Percentiles rank a stretch among this genome's conserved stretches.
phyloP scores from a whole-genome alignment of 257 asterid genomes.

The Leptodermis oblonga region DNA sequence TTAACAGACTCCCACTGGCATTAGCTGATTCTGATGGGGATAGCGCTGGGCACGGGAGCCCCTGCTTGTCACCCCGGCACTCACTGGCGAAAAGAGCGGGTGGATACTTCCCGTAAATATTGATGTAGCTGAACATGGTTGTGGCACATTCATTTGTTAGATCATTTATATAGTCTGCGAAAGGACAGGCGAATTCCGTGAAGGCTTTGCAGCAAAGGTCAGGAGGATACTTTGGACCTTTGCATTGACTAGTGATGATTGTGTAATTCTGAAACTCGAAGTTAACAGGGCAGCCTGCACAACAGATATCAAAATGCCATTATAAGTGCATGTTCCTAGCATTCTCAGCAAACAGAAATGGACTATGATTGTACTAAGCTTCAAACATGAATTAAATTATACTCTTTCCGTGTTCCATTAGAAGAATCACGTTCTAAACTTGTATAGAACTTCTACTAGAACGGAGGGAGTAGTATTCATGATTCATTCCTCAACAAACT shows the following conservation, averaged over 20 bases:
- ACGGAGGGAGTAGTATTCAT: too few relatives aligned
- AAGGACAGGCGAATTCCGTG: slow-evolving; percentile 58
- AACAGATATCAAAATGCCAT: slow-evolving; percentile 1
- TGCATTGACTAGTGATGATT: slow-evolving; percentile 66
- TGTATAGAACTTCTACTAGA: too few relatives aligned
- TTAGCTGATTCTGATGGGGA: slow-evolving; percentile 26
- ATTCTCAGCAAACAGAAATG: background rate
- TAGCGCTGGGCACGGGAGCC: slow-evolving; percentile 52
- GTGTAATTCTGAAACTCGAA: slow-evolving; percentile 77
- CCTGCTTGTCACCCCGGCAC: slow-evolving; percentile 42
- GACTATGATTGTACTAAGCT: background rate
- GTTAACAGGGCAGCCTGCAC: slow-evolving; percentile 61
- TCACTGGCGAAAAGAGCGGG: slow-evolving; percentile 63
- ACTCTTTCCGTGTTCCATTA: too few relatives aligned
- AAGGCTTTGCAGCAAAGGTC: slow-evolving; percentile 50
- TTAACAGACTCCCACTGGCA: slow-evolving; percentile 18
- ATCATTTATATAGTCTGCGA: slow-evolving; percentile 38
- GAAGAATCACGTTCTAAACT: too few relatives aligned
- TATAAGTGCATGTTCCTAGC: background rate
- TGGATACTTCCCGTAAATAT: slow-evolving; percentile 70
- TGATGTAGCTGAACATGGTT: slow-evolving; percentile 81
- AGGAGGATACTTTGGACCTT: slow-evolving; percentile 60
- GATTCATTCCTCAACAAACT: background rate
- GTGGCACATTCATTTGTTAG: slow-evolving; percentile 58
- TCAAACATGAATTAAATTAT: background rate